phyloP scores from a whole-genome alignment of 1,284 basidiomycete genomes.

The Trametes hirsuta region DNA sequence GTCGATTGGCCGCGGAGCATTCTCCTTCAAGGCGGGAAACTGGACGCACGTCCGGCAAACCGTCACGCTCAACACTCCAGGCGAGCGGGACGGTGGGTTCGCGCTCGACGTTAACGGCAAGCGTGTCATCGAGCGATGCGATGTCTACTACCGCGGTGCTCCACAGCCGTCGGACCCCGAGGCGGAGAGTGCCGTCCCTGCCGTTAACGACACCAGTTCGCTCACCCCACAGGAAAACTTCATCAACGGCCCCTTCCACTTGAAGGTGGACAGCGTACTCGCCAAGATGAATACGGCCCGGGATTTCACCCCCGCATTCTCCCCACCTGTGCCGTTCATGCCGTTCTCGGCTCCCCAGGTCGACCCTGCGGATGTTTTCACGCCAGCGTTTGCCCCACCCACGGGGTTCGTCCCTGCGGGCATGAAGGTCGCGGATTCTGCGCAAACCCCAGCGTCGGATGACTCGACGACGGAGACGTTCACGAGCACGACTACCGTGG shows the following conservation, averaged over 20 bases:
- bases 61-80: conserved; percentile 73
- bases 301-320: conserved; percentile 7
- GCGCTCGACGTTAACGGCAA: conserved; percentile 55
- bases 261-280: conserved; percentile 7
- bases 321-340: not conserved
- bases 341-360: not conserved
- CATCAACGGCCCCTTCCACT: not conserved
- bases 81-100: conserved; percentile 42
- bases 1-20: conserved; percentile 76
- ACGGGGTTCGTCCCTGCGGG: not conserved
- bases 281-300: not conserved
- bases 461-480: not conserved
- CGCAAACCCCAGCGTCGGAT: not conserved
- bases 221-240: conserved; percentile 7
- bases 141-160: conserved; percentile 62
- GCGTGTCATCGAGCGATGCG: conserved; percentile 52
- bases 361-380: not conserved
- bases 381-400: conserved; percentile 8
- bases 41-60: conserved; percentile 74
- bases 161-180: conserved; percentile 16
- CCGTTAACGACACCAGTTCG: not conserved
- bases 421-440: conserved; percentile 2
- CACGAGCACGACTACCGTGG: conserved; percentile 13
- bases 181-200: conserved; percentile 4
- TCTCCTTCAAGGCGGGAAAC: conserved; percentile 60